Evolutionary conservation across 352 stramenopile species (phyloP).

Genomic region (Thalassiosira livingstoniorum): DNA sequence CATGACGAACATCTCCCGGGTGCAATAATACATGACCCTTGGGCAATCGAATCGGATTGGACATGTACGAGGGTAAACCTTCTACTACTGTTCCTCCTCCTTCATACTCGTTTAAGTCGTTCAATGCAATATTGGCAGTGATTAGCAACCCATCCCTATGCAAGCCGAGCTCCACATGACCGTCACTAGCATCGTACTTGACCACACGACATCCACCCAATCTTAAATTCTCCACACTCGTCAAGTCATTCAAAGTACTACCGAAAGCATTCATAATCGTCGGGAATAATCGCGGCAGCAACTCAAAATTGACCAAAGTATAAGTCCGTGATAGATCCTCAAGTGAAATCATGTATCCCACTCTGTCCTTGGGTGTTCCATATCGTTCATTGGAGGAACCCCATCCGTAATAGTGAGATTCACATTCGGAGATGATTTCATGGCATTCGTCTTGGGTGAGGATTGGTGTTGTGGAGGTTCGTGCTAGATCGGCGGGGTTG

Average conservation of each 20-base stretch:
- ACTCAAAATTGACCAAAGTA: constrained; percentile 54
- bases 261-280: constrained; percentile 45
- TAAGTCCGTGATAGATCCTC: constrained; percentile 51
- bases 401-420: constrained; percentile 58
- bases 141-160: constrained; percentile 58
- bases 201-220: constrained; percentile 54
- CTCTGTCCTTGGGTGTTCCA: constrained; percentile 39
- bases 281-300: constrained; percentile 52
- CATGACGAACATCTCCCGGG: constrained; percentile 52
- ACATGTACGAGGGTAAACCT: constrained; percentile 16
- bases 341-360: constrained; percentile 50
- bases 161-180: constrained; percentile 51
- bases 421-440: constrained; percentile 50
- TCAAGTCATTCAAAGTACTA: not conserved
- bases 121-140: constrained; percentile 62
- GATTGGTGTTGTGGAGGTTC: constrained; percentile 44
- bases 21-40: constrained; percentile 51
- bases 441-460: constrained; percentile 36
- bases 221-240: constrained; percentile 39
- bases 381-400: constrained; percentile 38
- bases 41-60: constrained; percentile 39
- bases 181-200: constrained; percentile 59
- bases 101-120: constrained; percentile 41
- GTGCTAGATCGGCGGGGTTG: constrained; percentile 31
- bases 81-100: constrained; percentile 47